Conservation (phyloP, 1,139 yeast species). For the Zygosaccharomyces pseudobailii region DNA sequence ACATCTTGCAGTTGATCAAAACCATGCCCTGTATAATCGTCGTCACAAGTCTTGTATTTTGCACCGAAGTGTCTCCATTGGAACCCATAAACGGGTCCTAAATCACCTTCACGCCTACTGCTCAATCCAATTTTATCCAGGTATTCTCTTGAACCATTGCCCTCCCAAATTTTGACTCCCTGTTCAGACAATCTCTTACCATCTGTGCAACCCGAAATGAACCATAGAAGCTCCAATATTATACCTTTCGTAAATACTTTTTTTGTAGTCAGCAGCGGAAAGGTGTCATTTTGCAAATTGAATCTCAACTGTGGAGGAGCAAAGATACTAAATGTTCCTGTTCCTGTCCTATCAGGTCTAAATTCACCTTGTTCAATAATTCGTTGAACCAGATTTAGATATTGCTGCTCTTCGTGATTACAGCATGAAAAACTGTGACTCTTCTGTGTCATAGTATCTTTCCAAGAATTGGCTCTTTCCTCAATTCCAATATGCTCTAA, state of each 20-base stretch:
- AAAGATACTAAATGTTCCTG: constrained; percentile 85
- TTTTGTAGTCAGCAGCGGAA: constrained; percentile 90
- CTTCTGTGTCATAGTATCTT: constrained; percentile 14
- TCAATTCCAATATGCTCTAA: background rate
- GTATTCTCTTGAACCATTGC: constrained; percentile 94
- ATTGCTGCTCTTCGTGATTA: constrained; percentile 71
- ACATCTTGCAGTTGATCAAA: constrained; percentile 83
- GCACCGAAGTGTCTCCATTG: constrained; percentile 99
- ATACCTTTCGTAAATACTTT: constrained; percentile 88
- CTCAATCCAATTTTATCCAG: constrained; percentile 77
- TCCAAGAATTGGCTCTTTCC: background rate
- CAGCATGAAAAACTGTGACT: constrained; percentile 4
- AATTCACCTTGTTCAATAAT: constrained; percentile 82
- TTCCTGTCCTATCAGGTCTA: constrained; percentile 95
- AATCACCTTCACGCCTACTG: constrained; percentile 83
- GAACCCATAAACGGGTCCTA: constrained; percentile 98
- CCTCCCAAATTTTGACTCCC: constrained; percentile 97
- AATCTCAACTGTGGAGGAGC: constrained; percentile 96
- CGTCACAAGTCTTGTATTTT: constrained; percentile 74
- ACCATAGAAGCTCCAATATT: constrained; percentile 88
- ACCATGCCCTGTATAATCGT: constrained; percentile 84
- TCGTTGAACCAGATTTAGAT: constrained; percentile 70
- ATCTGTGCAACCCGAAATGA: constrained; percentile 83
- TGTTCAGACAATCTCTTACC: constrained; percentile 71
- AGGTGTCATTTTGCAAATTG: constrained; percentile 60